Evolutionary conservation across 1,284 basidiomycete species (phyloP), one percentile per base, ranked within the genome.

Genomic region (Austroboletus niveus): DNA sequence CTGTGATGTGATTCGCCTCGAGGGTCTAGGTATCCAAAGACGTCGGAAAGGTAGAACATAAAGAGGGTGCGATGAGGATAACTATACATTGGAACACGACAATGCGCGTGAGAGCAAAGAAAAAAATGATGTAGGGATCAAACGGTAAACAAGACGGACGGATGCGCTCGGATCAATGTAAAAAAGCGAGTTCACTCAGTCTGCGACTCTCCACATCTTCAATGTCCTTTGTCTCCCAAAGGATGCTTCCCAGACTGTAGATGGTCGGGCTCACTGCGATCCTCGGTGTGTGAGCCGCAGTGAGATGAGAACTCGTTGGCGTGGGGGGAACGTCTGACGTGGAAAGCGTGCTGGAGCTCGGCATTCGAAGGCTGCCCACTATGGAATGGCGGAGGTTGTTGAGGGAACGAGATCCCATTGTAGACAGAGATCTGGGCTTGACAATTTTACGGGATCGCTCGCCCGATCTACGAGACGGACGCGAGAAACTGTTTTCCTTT

Each of bases 131-230:
- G n/a, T 15, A 44, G 46, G 40, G 30, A 45, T 39, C 45, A 22
- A 30, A 45, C 7, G 14, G 9, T 31, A 22, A 50, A 42, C n/a
- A 3, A 22, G 42, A 35, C 30, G 22, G 45, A 38, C 27, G 9
- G 38, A 53, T 32, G 48, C 30, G 22, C 42, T 17, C 17, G 17
- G 24, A 51, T 72, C 59, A 81, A 55, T 75, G 74, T 60, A 87
- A 68, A 64, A 87, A 88, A 52, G 84, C 85, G 61, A 87, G 66
- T 71, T 87, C 86, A 50, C 81, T 81, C 71, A 87, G 69, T 64
- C 84, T 69, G 63, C 85, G 70, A 57, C 74, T 78, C 71, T 88
- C 85, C 22, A 80, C 82, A 59, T 88, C 84, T 63, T 80, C 70
- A 45, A 88, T 86, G 39, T 68, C 68, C 46, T 63, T 73, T 49